Base-by-base conservation (phyloP, 257 asterid genomes). In the Fraxinus quadrangulata region DNA sequence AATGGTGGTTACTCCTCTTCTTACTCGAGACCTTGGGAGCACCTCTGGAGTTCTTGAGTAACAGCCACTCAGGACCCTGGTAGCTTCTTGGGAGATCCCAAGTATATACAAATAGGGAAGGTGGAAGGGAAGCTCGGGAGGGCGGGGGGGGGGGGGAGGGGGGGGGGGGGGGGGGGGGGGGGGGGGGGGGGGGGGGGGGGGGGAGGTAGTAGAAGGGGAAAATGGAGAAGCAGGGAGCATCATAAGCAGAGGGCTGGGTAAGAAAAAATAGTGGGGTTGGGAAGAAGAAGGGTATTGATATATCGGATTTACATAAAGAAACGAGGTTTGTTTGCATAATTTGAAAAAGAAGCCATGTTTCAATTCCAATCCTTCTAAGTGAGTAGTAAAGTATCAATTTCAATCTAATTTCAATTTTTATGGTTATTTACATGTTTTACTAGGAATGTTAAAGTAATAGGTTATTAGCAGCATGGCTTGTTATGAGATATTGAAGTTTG, bases 401-500 rank as follows among this genome's bases (percentile, higher is more conserved):
- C 16, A 47, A 47, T 47, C n/a, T 14, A 3, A 47, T 47, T 47
- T 13, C 56, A 3, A 14, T 47, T 14, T 12, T 47, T 0, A 17
- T 75, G 28, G 6, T 66, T 4, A 7, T 66, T 19, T 40, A 24
- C 17, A 26, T 24, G 6, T 36, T 63, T 63, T 63, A 24, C 26
- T 17, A n/a, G 11, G 65, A 61, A 23, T 61, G 65, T 54, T 54
- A 24, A 11, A 26, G 17, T 59, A 11, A 26, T 10, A 23, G 69
- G 26, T 63, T 26, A 59, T 63, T 63, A 63, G 33, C 19, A 0
- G 69, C 10, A 42, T 42, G 36, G 36, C 54, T 67, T 67, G 28
- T 61, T 28, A 71, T 23, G 42, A 28, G 40, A 51, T 26, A 2
- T 26, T 73, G 67, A 31, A 28, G 26, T 73, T 73, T 56, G 78